phyloP scores from a whole-genome alignment of 1,284 basidiomycete species.

The Kwoniella shivajii region DNA sequence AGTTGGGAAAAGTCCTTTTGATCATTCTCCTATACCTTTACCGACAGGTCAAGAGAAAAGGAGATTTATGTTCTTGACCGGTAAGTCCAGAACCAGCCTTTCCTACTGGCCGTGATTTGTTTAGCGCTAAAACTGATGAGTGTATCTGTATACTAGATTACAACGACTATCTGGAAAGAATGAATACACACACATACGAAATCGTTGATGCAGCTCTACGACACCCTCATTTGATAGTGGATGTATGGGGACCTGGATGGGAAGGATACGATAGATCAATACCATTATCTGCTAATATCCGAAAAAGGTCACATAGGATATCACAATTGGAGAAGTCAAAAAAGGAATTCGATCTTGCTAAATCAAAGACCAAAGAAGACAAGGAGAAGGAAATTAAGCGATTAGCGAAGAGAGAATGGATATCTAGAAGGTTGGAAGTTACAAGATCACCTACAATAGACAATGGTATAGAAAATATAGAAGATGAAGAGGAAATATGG shows the following conservation, averaged over 20 bases:
- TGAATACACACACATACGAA: constrained; percentile 54
- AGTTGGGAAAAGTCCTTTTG: constrained; percentile 48
- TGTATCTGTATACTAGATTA: constrained; percentile 29
- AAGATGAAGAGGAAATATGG: constrained; percentile 16
- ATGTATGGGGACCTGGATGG: constrained; percentile 55
- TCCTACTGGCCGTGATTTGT: neutral
- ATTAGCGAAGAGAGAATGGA: constrained; percentile 15
- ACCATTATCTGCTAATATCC: constrained; percentile 47
- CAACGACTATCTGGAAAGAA: constrained; percentile 51
- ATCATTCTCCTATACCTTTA: constrained; percentile 31
- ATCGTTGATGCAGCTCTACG: constrained; percentile 53
- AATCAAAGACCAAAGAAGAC: neutral
- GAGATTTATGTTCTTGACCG: constrained; percentile 51
- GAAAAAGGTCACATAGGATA: constrained; percentile 38
- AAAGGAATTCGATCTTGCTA: constrained; percentile 15
- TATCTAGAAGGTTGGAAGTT: constrained; percentile 12
- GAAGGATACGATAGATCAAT: constrained; percentile 44
- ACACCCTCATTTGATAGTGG: constrained; percentile 45
- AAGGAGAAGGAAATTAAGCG: constrained; percentile 9
- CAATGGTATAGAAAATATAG: neutral
- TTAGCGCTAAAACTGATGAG: neutral
- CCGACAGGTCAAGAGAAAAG: constrained; percentile 18
- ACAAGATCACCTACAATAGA: constrained; percentile 1
- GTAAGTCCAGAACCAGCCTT: constrained; percentile 38
- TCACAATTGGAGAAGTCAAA: constrained; percentile 32